phyloP scores from a whole-genome alignment of 768 basidiomycete species.

The Tulasnella sp. region DNA sequence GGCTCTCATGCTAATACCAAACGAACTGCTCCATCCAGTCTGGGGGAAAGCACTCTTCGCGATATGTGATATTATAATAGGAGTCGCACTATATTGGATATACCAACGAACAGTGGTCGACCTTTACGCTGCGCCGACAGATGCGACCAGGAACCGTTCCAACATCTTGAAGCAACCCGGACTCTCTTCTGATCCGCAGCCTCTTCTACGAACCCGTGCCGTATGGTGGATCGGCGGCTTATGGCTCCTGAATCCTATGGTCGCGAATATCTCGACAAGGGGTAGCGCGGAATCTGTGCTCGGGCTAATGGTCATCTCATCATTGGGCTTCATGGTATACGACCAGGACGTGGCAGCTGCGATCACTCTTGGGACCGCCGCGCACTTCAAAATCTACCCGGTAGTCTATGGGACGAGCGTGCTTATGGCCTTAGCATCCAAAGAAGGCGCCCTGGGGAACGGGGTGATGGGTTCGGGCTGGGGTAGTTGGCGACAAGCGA shows the following conservation, averaged over 20 bases:
- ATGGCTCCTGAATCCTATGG: slow-evolving; percentile 88
- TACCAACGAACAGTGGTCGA: slow-evolving; percentile 17
- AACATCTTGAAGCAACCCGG: slow-evolving; percentile 28
- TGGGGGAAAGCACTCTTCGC: slow-evolving; percentile 91
- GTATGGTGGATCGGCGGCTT: slow-evolving; percentile 45
- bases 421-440: slow-evolving; percentile 10
- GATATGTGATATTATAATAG: slow-evolving; percentile 68
- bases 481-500: slow-evolving; percentile 25
- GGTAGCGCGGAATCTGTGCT: slow-evolving; percentile 91
- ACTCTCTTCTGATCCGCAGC: slow-evolving; percentile 33
- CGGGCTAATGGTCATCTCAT: slow-evolving; percentile 61
- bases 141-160: slow-evolving; percentile 32
- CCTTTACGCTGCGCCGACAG: neutral
- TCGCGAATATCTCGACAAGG: slow-evolving; percentile 92
- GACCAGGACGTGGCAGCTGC: slow-evolving; percentile 56
- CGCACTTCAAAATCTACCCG: slow-evolving; percentile 98
- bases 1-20: slow-evolving; percentile 71
- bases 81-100: slow-evolving; percentile 48
- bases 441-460: slow-evolving; percentile 19
- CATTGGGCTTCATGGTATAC: slow-evolving; percentile 49
- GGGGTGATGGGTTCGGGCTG: slow-evolving; percentile 26
- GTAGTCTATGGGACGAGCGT: slow-evolving; percentile 80
- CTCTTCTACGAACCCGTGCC: slow-evolving; percentile 26
- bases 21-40: slow-evolving; percentile 64
- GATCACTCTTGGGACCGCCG: slow-evolving; percentile 62